These are phyloP conservation scores for Fusarium mangiferae DNA, from an alignment of 2,329 filamentous ascomycete species.

Conservation along the genomic window DNA sequence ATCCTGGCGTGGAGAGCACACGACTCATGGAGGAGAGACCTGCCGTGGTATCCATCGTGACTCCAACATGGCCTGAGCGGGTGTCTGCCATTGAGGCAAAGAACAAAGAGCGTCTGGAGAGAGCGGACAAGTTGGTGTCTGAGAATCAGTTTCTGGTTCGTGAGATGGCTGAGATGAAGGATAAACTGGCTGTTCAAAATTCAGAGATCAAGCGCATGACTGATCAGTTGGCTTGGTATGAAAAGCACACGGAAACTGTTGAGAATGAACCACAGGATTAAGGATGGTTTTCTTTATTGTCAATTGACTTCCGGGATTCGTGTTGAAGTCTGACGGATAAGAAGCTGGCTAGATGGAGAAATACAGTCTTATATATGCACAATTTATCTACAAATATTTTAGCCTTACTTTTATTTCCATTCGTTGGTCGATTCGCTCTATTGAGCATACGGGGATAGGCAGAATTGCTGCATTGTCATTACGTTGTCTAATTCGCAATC, in stretches of 20 bases:
- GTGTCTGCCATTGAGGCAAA: constrained; percentile 47
- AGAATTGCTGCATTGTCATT: background rate
- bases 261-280: background rate
- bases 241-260: constrained; percentile 4
- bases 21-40: constrained; percentile 58
- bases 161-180: constrained; percentile 37
- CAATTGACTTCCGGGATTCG: background rate
- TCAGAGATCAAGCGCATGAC: constrained; percentile 32
- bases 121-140: constrained; percentile 24
- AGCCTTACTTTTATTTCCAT: background rate
- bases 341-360: background rate
- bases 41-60: constrained; percentile 48
- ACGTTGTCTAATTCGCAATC: background rate
- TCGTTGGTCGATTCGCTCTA: background rate
- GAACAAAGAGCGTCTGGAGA: constrained; percentile 38
- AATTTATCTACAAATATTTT: background rate
- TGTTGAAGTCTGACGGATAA: background rate
- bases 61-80: constrained; percentile 47
- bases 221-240: constrained; percentile 34
- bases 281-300: background rate
- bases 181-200: constrained; percentile 32
- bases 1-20: constrained; percentile 58
- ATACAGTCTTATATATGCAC: background rate
- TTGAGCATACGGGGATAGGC: too few species aligned
- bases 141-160: constrained; percentile 31